Evolutionary conservation across 768 basidiomycete genomes (phyloP).

Genomic region (Sarcomyxa edulis): DNA sequence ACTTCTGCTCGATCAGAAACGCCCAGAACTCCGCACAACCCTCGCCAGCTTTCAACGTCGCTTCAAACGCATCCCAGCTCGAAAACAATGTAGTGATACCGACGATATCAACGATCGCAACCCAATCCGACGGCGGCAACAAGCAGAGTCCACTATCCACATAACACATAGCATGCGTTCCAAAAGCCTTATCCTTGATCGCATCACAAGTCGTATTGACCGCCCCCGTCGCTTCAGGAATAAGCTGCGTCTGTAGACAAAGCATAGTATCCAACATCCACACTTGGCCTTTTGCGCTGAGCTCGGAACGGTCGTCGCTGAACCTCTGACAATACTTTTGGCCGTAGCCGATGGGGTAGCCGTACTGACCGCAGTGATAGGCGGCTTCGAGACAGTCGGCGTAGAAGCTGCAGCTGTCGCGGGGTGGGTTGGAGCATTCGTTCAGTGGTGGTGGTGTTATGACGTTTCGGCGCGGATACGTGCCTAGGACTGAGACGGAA

Average conservation of each 20-base stretch:
- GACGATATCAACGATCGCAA: constrained; percentile 29
- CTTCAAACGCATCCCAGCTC: constrained; percentile 24
- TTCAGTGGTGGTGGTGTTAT: no score
- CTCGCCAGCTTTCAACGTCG: constrained; percentile 20
- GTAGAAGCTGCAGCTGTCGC: constrained; percentile 38
- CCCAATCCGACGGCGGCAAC: constrained; percentile 29
- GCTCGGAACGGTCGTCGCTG: constrained; percentile 16
- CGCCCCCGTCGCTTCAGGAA: constrained; percentile 26
- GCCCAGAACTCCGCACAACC: constrained; percentile 27
- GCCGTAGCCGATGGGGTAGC: constrained; percentile 40
- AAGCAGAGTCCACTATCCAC: constrained; percentile 35
- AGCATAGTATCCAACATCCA: constrained; percentile 44
- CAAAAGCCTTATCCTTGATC: constrained; percentile 32
- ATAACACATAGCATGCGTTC: constrained; percentile 37
- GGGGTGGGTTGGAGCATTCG: constrained; percentile 25
- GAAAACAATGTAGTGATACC: constrained; percentile 23
- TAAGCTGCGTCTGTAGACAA: constrained; percentile 37
- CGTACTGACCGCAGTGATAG: constrained; percentile 37
- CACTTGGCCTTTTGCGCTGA: constrained; percentile 27
- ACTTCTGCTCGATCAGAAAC: no score
- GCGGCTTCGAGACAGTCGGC: constrained; percentile 36
- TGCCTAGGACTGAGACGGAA: no score
- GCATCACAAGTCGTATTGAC: constrained; percentile 21
- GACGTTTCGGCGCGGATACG: no score
- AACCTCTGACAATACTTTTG: constrained; percentile 35